Conservation (phyloP, 257 asterid species). For the Cynanchum wilfordii region DNA sequence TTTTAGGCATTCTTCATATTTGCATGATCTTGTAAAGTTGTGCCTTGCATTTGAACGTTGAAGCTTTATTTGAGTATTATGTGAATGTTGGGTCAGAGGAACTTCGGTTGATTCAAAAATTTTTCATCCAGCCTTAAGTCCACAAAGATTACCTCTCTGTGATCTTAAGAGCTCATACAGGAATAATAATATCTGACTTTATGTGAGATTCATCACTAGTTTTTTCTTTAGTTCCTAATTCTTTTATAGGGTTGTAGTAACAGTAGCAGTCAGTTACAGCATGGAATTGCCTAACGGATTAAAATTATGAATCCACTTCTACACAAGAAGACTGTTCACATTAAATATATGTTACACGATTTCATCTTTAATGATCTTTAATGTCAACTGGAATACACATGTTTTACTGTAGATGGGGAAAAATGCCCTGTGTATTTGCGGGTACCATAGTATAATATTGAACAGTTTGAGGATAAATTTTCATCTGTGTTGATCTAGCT, state of each 20-base stretch:
- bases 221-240: neutral
- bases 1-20: neutral
- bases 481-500: neutral
- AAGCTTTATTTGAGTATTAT: neutral
- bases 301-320: neutral
- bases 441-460: neutral
- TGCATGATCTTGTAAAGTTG: neutral
- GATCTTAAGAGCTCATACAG: neutral
- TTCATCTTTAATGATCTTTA: neutral
- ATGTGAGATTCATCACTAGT: neutral
- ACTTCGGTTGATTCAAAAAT: neutral
- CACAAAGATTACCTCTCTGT: neutral
- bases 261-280: neutral
- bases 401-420: neutral
- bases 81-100: neutral
- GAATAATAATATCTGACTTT: neutral
- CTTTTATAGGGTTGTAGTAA: neutral
- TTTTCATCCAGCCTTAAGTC: neutral
- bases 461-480: neutral
- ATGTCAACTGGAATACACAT: neutral
- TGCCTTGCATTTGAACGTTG: neutral
- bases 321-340: neutral
- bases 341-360: neutral
- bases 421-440: neutral
- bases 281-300: neutral